phyloP scores from a whole-genome alignment of 495 filamentous ascomycete species.

The Podospora fimiseda region DNA sequence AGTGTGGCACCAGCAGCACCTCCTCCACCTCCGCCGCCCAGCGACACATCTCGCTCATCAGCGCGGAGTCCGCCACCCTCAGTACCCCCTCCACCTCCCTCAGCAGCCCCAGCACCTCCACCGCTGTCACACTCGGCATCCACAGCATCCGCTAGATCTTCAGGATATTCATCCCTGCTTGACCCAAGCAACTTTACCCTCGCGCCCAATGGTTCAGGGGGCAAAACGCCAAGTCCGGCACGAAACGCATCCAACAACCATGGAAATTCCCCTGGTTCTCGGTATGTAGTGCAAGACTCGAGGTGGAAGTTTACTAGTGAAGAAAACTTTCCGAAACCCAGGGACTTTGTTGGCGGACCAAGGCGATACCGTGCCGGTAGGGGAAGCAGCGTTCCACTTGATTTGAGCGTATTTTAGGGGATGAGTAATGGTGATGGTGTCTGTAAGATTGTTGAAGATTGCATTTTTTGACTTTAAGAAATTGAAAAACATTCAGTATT shows the following conservation, averaged over 20 bases:
- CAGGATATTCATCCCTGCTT: slow-evolving; percentile 48
- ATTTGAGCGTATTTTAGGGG: slow-evolving; percentile 51
- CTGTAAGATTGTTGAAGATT: not conserved
- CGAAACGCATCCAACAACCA: slow-evolving; percentile 26
- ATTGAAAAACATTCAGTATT: too few species aligned
- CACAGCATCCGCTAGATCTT: slow-evolving; percentile 24
- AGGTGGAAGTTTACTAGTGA: slow-evolving; percentile 87
- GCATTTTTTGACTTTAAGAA: too few species aligned
- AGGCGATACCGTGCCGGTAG: slow-evolving; percentile 84
- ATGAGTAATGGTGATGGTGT: not conserved
- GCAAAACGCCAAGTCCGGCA: slow-evolving; percentile 40
- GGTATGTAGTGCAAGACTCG: slow-evolving; percentile 63
- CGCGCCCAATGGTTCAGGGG: slow-evolving; percentile 41
- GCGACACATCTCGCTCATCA: slow-evolving; percentile 26
- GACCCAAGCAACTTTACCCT: slow-evolving; percentile 76
- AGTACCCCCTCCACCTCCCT: slow-evolving; percentile 30
- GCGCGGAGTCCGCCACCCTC: slow-evolving; percentile 31
- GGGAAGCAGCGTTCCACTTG: slow-evolving; percentile 88
- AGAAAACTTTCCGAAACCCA: slow-evolving; percentile 73
- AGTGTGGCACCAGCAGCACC: slow-evolving; percentile 38
- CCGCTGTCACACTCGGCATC: slow-evolving; percentile 29
- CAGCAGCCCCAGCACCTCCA: slow-evolving; percentile 31
- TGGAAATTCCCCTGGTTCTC: slow-evolving; percentile 35
- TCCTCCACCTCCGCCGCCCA: slow-evolving; percentile 34
- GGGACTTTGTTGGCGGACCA: slow-evolving; percentile 62